phyloP scores from a whole-genome alignment of 2,329 filamentous ascomycete genomes.

The Cladosporium sp. region DNA sequence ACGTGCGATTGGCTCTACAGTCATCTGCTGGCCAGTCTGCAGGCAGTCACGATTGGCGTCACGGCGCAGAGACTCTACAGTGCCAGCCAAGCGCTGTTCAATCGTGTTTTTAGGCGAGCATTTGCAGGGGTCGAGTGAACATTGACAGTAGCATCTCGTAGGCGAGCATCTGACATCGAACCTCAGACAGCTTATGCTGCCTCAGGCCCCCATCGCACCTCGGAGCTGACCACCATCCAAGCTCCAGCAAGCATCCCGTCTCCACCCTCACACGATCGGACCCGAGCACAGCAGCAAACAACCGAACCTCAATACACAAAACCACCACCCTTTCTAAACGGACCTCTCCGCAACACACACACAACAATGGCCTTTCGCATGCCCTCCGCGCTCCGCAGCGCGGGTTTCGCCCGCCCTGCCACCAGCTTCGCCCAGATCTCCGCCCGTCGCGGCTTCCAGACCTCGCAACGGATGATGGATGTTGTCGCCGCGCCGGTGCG shows the following conservation, averaged over 20 bases:
- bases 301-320: neutral
- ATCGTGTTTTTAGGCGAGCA: no score
- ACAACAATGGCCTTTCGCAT: conserved; percentile 49
- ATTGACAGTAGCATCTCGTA: no score
- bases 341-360: neutral
- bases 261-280: conserved; percentile 8
- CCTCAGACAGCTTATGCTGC: neutral
- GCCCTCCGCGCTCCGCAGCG: conserved; percentile 43
- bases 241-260: conserved; percentile 1
- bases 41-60: no score
- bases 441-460: conserved; percentile 41
- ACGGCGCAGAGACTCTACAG: no score
- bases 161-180: no score
- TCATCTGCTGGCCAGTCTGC: no score
- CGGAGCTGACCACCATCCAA: conserved; percentile 8
- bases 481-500: conserved; percentile 50
- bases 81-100: no score
- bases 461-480: conserved; percentile 27
- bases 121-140: no score
- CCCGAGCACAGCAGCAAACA: conserved; percentile 8
- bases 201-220: neutral
- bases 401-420: conserved; percentile 26
- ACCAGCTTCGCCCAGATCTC: conserved; percentile 4
- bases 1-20: no score
- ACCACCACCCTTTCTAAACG: neutral